Evolutionary conservation across 2,329 filamentous ascomycete genomes (phyloP).

Genomic region (Purpureocillium takamizusanense): DNA sequence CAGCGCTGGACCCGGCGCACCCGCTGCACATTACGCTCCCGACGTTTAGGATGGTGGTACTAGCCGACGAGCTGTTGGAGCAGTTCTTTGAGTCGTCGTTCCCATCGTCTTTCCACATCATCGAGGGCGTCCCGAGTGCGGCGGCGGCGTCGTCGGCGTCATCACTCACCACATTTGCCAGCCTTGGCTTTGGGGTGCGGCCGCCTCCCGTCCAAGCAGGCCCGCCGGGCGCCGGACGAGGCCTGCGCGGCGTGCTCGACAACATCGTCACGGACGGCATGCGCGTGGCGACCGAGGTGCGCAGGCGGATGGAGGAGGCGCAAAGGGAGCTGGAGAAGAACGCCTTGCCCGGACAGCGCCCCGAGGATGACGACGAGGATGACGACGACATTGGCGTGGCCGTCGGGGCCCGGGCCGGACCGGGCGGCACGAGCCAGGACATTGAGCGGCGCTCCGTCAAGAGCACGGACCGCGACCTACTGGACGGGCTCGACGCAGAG

Average conservation of each 20-base stretch:
- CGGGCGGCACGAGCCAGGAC: slow-evolving; percentile 35
- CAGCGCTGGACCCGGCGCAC: slow-evolving; percentile 83
- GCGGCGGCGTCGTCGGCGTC: slow-evolving; percentile 31
- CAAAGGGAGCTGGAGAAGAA: slow-evolving; percentile 86
- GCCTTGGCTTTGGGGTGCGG: slow-evolving; percentile 48
- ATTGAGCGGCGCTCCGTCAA: slow-evolving; percentile 54
- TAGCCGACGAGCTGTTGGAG: slow-evolving; percentile 90
- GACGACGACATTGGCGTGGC: slow-evolving; percentile 43
- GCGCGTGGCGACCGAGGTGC: slow-evolving; percentile 87
- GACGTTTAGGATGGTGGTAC: slow-evolving; percentile 96
- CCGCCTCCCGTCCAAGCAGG: slow-evolving; percentile 27
- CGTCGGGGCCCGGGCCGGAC: slow-evolving; percentile 28
- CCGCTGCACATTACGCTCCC: slow-evolving; percentile 93
- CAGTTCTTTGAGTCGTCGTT: slow-evolving; percentile 97
- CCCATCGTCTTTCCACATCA: slow-evolving; percentile 82
- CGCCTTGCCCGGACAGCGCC: slow-evolving; percentile 51
- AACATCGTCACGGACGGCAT: slow-evolving; percentile 98
- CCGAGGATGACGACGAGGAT: slow-evolving; percentile 65
- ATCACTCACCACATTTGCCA: slow-evolving; percentile 79
- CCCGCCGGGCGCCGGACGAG: slow-evolving; percentile 48
- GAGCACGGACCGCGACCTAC: slow-evolving; percentile 59
- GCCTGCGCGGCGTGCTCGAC: slow-evolving; percentile 85
- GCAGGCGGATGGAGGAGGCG: slow-evolving; percentile 88
- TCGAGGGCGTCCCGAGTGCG: slow-evolving; percentile 45
- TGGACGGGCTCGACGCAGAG: slow-evolving; percentile 67